Conservation (phyloP, 495 filamentous ascomycete genomes). For the Aspergillus affinis region DNA sequence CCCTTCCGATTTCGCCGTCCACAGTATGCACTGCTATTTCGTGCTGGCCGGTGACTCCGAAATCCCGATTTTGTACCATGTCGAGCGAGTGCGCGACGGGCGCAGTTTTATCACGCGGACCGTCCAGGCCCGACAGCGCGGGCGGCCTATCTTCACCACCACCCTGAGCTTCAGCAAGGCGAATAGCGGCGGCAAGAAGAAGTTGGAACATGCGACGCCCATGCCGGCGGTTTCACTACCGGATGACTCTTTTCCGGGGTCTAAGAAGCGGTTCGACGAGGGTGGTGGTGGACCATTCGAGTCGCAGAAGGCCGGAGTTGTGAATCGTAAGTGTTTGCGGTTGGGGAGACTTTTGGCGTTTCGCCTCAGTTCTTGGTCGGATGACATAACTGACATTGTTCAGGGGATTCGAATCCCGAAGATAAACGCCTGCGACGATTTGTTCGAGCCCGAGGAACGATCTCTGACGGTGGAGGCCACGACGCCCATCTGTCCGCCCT, state of each 20-base stretch:
- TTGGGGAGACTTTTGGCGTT: background rate
- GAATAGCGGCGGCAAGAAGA: constrained; percentile 61
- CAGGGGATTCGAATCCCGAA: constrained; percentile 42
- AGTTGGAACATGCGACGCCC: constrained; percentile 45
- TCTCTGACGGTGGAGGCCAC: constrained; percentile 69
- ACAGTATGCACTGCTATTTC: constrained; percentile 99
- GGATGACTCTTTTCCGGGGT: constrained; percentile 21
- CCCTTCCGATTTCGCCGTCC: constrained; percentile 72
- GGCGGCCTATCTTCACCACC: constrained; percentile 90
- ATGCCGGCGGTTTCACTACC: constrained; percentile 35
- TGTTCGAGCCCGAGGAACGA: constrained; percentile 72
- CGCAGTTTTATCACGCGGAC: constrained; percentile 89
- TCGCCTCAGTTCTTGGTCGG: background rate
- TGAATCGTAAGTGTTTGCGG: constrained; percentile 38
- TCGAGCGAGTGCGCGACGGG: constrained; percentile 90
- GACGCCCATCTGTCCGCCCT: constrained; percentile 80
- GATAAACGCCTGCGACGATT: constrained; percentile 74
- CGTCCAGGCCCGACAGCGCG: constrained; percentile 87
- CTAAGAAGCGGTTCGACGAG: constrained; percentile 26
- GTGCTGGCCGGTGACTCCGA: constrained; percentile 82
- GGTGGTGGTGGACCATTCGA: constrained; percentile 44
- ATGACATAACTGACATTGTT: background rate
- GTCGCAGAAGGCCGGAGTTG: constrained; percentile 39
- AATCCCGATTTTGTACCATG: constrained; percentile 87
- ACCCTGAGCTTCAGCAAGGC: constrained; percentile 84